Evolutionary conservation across 352 stramenopile species (phyloP).

Genomic region (Pilasporangium apinafurcum): DNA sequence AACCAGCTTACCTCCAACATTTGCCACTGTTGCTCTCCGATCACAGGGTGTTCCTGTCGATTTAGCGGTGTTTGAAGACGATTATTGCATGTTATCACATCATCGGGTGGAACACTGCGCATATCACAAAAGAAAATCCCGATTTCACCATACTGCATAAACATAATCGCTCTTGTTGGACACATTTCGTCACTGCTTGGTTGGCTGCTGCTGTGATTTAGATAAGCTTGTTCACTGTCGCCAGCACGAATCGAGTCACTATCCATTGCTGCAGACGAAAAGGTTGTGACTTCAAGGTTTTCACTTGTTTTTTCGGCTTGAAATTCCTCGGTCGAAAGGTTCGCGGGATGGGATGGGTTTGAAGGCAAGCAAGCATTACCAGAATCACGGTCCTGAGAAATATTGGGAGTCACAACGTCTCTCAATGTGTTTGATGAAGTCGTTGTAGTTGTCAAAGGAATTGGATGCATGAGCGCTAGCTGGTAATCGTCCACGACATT

Average conservation of each 20-base stretch:
- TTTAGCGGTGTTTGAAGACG: slow-evolving; percentile 40
- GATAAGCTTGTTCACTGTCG: too few species aligned
- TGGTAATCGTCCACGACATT: slow-evolving; percentile 56
- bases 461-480: slow-evolving; percentile 25
- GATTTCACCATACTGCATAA: slow-evolving; percentile 37
- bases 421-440: background rate
- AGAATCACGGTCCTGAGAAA: background rate
- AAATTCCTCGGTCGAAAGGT: background rate
- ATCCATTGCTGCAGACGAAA: too few species aligned
- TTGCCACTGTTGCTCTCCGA: slow-evolving; percentile 64
- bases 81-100: slow-evolving; percentile 62
- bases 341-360: too few species aligned
- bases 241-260: too few species aligned
- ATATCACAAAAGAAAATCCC: slow-evolving; percentile 69
- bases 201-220: too few species aligned
- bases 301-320: too few species aligned
- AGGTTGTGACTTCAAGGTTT: too few species aligned
- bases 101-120: slow-evolving; percentile 14
- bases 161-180: too few species aligned
- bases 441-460: too few species aligned
- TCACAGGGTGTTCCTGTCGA: slow-evolving; percentile 44
- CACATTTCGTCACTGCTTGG: too few species aligned
- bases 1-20: slow-evolving; percentile 35
- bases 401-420: background rate
- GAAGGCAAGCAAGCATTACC: too few species aligned